Evolutionary conservation across 2,329 filamentous ascomycete genomes (phyloP), one percentile per base, ranked within the genome.

Genomic region (Sclerotinia borealis): DNA sequence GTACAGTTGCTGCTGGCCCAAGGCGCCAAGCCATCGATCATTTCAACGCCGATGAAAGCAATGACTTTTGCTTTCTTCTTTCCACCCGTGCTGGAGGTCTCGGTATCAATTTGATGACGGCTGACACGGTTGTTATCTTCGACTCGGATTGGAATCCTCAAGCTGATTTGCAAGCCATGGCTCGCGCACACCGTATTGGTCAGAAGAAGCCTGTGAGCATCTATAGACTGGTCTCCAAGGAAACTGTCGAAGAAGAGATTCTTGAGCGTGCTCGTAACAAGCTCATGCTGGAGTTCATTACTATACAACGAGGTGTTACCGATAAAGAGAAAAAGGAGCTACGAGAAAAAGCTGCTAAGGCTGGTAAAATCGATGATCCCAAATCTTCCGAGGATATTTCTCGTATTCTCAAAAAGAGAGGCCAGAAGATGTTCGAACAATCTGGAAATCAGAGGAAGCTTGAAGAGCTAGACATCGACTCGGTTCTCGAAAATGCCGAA

Each of bases 141-240:
- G 96, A 99, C 75, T 98, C 95, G 0, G 93, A 97, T 73, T 99
- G 96, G 95, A 99, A 99, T 70, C 96, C 95, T 22, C 95, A 99
- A 75, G 95, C 95, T 8, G 96, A 99, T 80, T 79, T 99, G 69
- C 95, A 99, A 76, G 95, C 95, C 47, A 99, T 99, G 95, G 95
- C 95, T 64, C 89, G 95, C 77, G 96, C 96, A 64, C 96, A 99
- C 77, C 90, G 95, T 76, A 99, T 99, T 68, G 95, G 95, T 3
- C 95, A 99, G 75, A 96, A 95, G 75, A 92, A 88, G 67, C 93
- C 95, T 8, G 95, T 99, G 68, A 98, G 91, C 68, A 93, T 99
- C 59, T 99, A 98, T 74, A 89, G 96, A 41, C 83, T 99, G 8
- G 93, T 99, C 1, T 96, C 95, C 2, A 98, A 98, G 76, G 95